Evolutionary conservation across 352 stramenopile species (phyloP).

Genomic region (Phytophthora sp.): DNA sequence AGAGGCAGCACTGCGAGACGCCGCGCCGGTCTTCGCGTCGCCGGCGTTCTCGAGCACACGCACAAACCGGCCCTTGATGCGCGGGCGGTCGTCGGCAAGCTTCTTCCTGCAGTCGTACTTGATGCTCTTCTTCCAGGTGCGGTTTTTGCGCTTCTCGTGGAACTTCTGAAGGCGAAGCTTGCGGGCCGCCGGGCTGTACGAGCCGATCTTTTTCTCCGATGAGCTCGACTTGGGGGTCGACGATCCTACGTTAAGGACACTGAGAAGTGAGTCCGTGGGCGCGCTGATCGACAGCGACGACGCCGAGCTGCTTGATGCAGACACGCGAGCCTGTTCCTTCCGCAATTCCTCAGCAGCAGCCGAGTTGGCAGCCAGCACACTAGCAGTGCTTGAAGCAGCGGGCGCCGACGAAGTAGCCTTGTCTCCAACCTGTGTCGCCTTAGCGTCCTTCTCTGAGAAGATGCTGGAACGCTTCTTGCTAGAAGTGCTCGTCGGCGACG

Average conservation of each 20-base stretch:
- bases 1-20: conserved; percentile 30
- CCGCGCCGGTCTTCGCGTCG: conserved; percentile 47
- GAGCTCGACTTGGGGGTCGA: conserved; percentile 25
- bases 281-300: conserved; percentile 36
- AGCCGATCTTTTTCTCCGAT: conserved; percentile 87
- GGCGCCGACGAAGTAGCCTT: background rate
- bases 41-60: conserved; percentile 68
- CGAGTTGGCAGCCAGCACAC: conserved; percentile 31
- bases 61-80: conserved; percentile 94
- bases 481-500: conserved; percentile 72
- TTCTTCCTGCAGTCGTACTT: conserved; percentile 99
- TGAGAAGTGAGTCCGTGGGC: conserved; percentile 43
- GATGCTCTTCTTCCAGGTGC: conserved; percentile 98
- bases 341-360: conserved; percentile 39
- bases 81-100: conserved; percentile 95
- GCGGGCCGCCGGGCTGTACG: conserved; percentile 94
- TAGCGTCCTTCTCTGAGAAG: conserved; percentile 43
- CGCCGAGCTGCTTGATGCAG: conserved; percentile 21
- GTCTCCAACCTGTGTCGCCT: conserved; percentile 9
- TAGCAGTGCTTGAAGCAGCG: conserved; percentile 21
- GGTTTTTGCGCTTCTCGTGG: conserved; percentile 96
- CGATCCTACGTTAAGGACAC: conserved; percentile 47
- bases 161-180: conserved; percentile 96
- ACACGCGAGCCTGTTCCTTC: conserved; percentile 39
- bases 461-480: conserved; percentile 53